Base-by-base conservation (phyloP, 257 asterid genomes). In the Pogostemon cablin region DNA sequence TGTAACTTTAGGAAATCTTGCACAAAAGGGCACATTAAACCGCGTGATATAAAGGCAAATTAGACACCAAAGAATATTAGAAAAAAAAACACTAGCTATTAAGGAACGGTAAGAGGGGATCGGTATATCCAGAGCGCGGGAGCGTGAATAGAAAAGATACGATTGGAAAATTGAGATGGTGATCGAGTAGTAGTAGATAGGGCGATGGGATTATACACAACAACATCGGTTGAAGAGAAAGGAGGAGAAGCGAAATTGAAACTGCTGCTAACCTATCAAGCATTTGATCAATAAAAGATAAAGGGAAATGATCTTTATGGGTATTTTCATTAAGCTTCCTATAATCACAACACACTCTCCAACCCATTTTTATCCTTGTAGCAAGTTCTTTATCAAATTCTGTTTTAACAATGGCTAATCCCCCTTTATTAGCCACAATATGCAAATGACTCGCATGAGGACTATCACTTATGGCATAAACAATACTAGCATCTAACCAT, bases 111-210 rank as follows among this genome's bases (percentile, higher is more conserved):
- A 42, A 84, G 77, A 11, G 76, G 84, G 38, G 77, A 70, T 69
- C 75, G 79, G 17, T 85, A 91, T 68, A 84, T 73, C 80, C 83
- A 57, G 67, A 78, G 73, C n/a, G 81, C 72, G 71, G 62, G 70
- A 54, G 75, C 52, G 55, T 76, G 40, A 60, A 81, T 40, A 35
- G 80, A 65, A 40, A 44, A 32, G 9, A 48, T 62, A 17, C 61
- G 71, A 66, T 73, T 39, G 72, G 79, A 78, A 7, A 79, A 69
- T 66, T 72, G 77, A 75, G 70, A 67, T 20, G 76, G 68, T 8
- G 81, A 79, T 58, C 25, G 78, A 55, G 69, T 60, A 39, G 58
- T 4, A 49, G 38, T 9, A n/a, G 68, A 50, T 32, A 64, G 69
- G 17, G 34, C 53, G 75, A 42, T 35, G 55, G 65, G 53, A 37